phyloP scores from a whole-genome alignment of 1,284 basidiomycete genomes.

The Somion occarium region DNA sequence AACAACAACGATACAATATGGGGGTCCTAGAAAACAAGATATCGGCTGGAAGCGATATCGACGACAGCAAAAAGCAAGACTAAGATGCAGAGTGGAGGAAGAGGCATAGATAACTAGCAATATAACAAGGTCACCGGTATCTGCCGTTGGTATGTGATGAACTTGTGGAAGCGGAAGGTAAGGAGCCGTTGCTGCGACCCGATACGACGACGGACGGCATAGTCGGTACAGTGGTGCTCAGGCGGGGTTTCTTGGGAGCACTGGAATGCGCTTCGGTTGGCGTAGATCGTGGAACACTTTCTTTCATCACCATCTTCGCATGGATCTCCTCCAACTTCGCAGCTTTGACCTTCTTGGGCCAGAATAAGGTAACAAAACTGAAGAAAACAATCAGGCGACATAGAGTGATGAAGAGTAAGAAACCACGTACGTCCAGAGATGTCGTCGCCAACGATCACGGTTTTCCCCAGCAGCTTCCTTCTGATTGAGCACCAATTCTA shows the following conservation, averaged over 20 bases:
- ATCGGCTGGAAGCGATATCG: neutral
- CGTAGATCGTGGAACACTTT: slow-evolving; percentile 31
- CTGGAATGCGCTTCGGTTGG: slow-evolving; percentile 21
- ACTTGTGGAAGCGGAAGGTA: slow-evolving; percentile 20
- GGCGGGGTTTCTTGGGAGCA: slow-evolving; percentile 26
- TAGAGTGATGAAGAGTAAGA: neutral
- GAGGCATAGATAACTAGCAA: neutral
- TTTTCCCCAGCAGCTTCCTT: slow-evolving; percentile 79
- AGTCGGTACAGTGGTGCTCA: slow-evolving; percentile 16
- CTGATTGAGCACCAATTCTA: slow-evolving; percentile 77
- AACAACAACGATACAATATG: neutral
- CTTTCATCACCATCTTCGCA: slow-evolving; percentile 89
- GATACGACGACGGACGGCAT: slow-evolving; percentile 12
- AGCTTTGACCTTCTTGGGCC: slow-evolving; percentile 95
- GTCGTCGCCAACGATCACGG: slow-evolving; percentile 83
- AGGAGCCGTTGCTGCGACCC: slow-evolving; percentile 18
- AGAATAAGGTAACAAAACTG: slow-evolving; percentile 92
- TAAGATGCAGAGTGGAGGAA: neutral
- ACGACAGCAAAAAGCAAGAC: neutral
- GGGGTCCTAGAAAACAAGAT: neutral
- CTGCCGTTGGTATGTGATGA: slow-evolving; percentile 28
- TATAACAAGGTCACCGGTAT: slow-evolving; percentile 20
- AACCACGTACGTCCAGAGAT: slow-evolving; percentile 87
- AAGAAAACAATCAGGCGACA: slow-evolving; percentile 2
- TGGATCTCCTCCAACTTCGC: slow-evolving; percentile 90